A percentile compares a stretch with the other conserved stretches of the same genome.
These are phyloP conservation scores for Akanthomyces uredinophilus DNA, from an alignment of 2,329 filamentous ascomycete species.

Conservation along the genomic window DNA sequence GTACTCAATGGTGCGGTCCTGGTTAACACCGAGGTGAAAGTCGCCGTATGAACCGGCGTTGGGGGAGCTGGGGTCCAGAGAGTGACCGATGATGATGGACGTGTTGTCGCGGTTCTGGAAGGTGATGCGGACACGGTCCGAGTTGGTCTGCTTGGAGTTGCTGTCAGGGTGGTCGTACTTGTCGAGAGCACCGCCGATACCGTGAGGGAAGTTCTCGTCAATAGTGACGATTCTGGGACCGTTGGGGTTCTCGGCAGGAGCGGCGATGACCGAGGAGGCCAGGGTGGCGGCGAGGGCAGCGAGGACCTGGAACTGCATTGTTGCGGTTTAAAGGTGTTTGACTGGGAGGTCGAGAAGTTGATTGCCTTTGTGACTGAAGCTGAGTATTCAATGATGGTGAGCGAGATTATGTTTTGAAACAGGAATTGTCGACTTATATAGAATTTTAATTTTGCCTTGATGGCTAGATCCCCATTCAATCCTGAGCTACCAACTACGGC, in stretches of 20 bases:
- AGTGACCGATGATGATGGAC: constrained; percentile 4
- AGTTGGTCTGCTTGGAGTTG: not conserved
- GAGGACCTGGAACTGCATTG: constrained; percentile 7
- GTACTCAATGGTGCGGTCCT: not conserved
- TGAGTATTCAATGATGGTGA: not conserved
- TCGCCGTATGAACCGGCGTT: not conserved
- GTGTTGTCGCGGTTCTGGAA: constrained; percentile 7
- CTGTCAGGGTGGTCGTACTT: not conserved
- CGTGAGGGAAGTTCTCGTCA: not conserved
- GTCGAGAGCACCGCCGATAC: constrained; percentile 4
- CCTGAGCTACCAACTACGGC: not conserved
- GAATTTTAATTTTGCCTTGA: not conserved
- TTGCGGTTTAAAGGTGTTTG: not conserved
- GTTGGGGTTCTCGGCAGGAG: not conserved
- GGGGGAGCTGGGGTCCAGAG: not conserved
- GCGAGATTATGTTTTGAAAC: not conserved
- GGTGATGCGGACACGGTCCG: constrained; percentile 7
- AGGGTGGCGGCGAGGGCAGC: not conserved
- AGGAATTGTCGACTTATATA: not conserved
- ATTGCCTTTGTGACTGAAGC: not conserved
- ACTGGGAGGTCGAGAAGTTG: not conserved
- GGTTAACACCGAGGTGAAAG: not conserved
- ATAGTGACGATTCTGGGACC: not conserved
- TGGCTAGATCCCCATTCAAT: not conserved
- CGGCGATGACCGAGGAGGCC: not conserved